Evolutionary conservation across 2,329 filamentous ascomycete genomes (phyloP), one percentile per base, ranked within the genome.

Genomic region (Arthrobotrys entomopaga): DNA sequence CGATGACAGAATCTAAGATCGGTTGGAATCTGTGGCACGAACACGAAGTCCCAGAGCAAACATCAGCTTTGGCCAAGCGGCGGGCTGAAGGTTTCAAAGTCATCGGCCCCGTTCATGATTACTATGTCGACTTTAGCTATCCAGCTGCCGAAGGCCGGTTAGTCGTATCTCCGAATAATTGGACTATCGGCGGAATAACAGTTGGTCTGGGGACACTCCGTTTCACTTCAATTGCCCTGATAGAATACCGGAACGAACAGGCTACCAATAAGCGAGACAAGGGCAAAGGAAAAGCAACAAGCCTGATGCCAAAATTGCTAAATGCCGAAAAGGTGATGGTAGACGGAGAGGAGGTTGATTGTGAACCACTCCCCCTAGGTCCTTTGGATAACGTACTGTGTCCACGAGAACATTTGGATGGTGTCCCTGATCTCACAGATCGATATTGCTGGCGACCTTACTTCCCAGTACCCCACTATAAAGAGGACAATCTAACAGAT

Each of bases 71-170:
- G 4, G 70, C 70, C 10, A 67, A 59, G 54, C 70, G 70, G 11
- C 63, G 70, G 46, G 70, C 70, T 11, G 63, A 74, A 59, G 70
- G 70, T 13, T 74, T 74, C 46, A 67, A 66, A 59, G 70, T 74
- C 16, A 74, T 74, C 24, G 70, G 70, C 10, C 70, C 70, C 3
- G 24, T 67, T 38, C 63, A 66, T 42, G 70, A 74, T 22, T 67
- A 67, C 46, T 74, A 74, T 49, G 56, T 42, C 22, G 70, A 74
- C 22, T 73, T 65, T 46, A 52, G 50, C 1, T 63, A 64, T 52
- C 70, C 63, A 13, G 63, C 70, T 7, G 63, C 70, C 0, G 70
- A 74, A 48, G 70, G 70, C 2, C 49, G 59, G 29, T 19, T 74
- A 46, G 53, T 43, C 2, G 63, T 67, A 22, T 19, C 57, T 8